These are phyloP conservation scores for Eremothecium sinecaudum DNA, from an alignment of 1,139 yeast species.

Conservation along the genomic window DNA sequence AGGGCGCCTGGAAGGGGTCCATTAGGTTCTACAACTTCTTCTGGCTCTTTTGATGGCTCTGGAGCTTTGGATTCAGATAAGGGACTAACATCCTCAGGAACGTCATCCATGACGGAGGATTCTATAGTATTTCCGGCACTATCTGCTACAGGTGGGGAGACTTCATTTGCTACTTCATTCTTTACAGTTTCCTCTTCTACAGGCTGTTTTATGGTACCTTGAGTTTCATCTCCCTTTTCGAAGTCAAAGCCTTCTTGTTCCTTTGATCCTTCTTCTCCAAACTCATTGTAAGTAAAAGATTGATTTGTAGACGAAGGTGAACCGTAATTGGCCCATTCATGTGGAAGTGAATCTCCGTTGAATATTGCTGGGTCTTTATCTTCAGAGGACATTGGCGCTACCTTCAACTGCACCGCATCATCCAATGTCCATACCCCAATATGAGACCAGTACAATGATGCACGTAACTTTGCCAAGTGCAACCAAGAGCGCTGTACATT, in stretches of 20 bases:
- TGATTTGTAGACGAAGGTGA: conserved; percentile 2
- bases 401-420: conserved; percentile 27
- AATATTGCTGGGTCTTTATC: conserved; percentile 10
- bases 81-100: no score
- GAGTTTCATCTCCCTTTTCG: conserved; percentile 9
- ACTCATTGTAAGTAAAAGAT: conserved; percentile 3
- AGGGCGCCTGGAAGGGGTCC: no score
- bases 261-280: conserved; percentile 3
- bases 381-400: conserved; percentile 27
- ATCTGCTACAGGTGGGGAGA: no score
- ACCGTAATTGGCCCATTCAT: conserved; percentile 5
- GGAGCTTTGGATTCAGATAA: no score
- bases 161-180: no score
- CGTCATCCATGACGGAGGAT: no score
- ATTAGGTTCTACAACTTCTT: no score
- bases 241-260: conserved; percentile 16
- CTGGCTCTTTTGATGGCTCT: no score
- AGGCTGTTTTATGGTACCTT: conserved; percentile 3
- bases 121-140: no score
- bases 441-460: conserved; percentile 74
- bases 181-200: neutral
- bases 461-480: conserved; percentile 46
- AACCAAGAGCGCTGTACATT: conserved; percentile 45
- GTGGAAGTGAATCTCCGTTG: neutral
- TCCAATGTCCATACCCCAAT: conserved; percentile 46